Evolutionary conservation across 305 asterid species (phyloP).

Genomic region (Solanum hybrid): DNA sequence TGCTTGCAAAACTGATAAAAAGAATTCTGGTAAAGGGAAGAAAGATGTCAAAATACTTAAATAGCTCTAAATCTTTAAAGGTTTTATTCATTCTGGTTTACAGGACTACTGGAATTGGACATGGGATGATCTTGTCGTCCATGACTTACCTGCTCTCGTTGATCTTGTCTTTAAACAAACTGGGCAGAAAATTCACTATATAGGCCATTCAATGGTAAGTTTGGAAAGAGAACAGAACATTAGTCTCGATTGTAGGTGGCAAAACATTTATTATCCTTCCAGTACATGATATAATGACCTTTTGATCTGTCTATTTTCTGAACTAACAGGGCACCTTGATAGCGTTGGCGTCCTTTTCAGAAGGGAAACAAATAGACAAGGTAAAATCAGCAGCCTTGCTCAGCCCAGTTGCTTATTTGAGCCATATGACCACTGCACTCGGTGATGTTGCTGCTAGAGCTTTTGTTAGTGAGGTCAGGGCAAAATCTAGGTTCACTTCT

Average conservation of each 20-base stretch:
- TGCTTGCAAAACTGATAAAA: not conserved
- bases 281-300: not conserved
- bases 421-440: constrained; percentile 62
- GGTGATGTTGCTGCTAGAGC: constrained; percentile 47
- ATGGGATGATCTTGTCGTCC: constrained; percentile 69
- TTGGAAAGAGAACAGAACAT: not conserved
- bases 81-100: not conserved
- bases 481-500: not conserved
- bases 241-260: not conserved
- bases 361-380: constrained; percentile 59
- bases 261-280: not conserved
- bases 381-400: constrained; percentile 67
- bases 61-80: not conserved
- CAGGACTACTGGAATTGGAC: constrained; percentile 81
- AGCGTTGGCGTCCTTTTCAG: constrained; percentile 74
- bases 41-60: not conserved
- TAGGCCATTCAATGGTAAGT: constrained; percentile 75
- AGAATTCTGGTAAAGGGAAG: not conserved
- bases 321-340: constrained; percentile 66
- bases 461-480: constrained; percentile 64
- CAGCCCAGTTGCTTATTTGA: constrained; percentile 78
- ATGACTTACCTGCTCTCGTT: constrained; percentile 52
- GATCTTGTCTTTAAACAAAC: constrained; percentile 39
- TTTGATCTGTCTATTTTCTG: not conserved
- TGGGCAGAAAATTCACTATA: constrained; percentile 50